These are phyloP conservation scores for Diaporthe batatas DNA, from an alignment of 2,329 filamentous ascomycete genomes.

Conservation along the genomic window DNA sequence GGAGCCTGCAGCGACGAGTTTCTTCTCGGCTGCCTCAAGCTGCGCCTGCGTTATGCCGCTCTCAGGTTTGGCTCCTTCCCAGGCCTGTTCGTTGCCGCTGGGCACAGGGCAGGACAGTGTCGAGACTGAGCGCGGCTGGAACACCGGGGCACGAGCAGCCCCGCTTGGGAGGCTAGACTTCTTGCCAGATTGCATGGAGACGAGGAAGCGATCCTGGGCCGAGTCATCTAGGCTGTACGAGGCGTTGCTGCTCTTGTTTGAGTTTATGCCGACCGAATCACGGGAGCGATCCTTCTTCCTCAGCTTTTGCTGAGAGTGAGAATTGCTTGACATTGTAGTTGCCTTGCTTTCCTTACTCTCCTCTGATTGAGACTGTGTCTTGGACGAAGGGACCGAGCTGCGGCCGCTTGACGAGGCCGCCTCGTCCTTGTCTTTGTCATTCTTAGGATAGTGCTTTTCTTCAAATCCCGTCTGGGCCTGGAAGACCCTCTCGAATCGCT, in stretches of 20 bases:
- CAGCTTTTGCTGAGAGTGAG: constrained; percentile 37
- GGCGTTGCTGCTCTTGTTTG: constrained; percentile 43
- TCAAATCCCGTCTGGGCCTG: constrained; percentile 62
- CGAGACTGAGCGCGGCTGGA: constrained; percentile 57
- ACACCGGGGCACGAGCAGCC: constrained; percentile 64
- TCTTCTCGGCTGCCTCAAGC: constrained; percentile 39
- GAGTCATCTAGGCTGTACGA: constrained; percentile 48
- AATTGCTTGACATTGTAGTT: constrained; percentile 39
- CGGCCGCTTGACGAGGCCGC: constrained; percentile 33
- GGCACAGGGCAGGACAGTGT: constrained; percentile 41
- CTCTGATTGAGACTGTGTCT: constrained; percentile 45
- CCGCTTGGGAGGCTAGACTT: constrained; percentile 58
- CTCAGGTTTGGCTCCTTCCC: constrained; percentile 38
- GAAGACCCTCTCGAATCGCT: constrained; percentile 61
- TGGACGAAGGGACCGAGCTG: constrained; percentile 47
- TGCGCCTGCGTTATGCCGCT: constrained; percentile 36
- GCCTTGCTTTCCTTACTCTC: constrained; percentile 42
- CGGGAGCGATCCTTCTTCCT: constrained; percentile 43
- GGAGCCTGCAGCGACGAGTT: constrained; percentile 35
- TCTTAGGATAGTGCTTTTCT: constrained; percentile 56
- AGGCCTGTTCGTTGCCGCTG: constrained; percentile 30
- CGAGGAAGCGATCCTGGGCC: constrained; percentile 40
- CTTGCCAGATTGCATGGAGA: constrained; percentile 47
- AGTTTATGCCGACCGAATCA: constrained; percentile 37
- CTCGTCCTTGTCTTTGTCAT: constrained; percentile 47